phyloP scores from a whole-genome alignment of 306 rosid species.

The Malus fusca region DNA sequence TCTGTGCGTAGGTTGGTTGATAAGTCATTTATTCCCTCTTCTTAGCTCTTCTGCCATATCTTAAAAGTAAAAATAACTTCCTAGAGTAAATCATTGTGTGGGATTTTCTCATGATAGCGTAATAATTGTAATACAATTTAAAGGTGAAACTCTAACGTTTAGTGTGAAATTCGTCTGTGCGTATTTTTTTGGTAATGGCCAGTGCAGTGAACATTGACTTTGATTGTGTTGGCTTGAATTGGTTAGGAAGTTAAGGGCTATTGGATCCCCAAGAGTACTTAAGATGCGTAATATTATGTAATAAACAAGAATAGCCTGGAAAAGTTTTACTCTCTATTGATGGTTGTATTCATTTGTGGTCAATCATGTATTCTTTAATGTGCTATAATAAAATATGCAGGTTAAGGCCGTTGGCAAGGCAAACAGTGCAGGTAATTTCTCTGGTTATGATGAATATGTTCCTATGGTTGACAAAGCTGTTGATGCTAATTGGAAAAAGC shows the following conservation, averaged over 20 bases:
- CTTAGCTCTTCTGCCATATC: too few relatives aligned
- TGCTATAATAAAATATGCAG: conserved; percentile 27
- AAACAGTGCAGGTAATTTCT: conserved; percentile 46
- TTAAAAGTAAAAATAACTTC: neutral
- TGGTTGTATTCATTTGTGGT: conserved; percentile 6
- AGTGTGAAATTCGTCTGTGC: too few relatives aligned
- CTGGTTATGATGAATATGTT: conserved; percentile 83
- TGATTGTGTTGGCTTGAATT: neutral
- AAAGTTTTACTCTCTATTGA: neutral
- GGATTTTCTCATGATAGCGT: neutral
- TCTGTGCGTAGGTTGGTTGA: too few relatives aligned
- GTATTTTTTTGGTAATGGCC: too few relatives aligned
- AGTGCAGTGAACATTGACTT: neutral
- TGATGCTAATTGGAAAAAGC: conserved; percentile 78
- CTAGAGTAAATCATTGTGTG: neutral
- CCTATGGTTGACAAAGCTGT: conserved; percentile 99
- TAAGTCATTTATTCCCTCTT: too few relatives aligned
- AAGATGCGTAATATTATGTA: neutral
- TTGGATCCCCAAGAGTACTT: neutral
- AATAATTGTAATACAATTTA: too few relatives aligned
- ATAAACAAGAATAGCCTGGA: neutral
- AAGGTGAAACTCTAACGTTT: neutral
- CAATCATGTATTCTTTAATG: conserved; percentile 2
- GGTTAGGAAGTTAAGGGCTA: neutral
- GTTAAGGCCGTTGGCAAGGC: conserved; percentile 67